phyloP scores from a whole-genome alignment of 2,329 filamentous ascomycete genomes.

The Rutstroemia sp. region DNA sequence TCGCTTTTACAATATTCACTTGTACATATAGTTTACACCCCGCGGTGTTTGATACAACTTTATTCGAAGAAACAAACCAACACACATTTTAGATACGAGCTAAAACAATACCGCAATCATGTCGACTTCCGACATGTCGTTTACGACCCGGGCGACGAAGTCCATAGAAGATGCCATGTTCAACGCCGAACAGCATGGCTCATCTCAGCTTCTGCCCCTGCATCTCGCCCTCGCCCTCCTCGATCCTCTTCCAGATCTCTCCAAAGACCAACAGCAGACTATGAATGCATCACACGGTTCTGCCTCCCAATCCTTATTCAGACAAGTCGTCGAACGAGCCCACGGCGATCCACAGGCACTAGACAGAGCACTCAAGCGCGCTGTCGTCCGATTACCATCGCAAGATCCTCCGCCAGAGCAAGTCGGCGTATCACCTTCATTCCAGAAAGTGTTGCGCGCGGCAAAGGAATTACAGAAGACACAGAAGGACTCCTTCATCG shows the following conservation, averaged over 20 bases:
- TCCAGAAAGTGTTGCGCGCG: constrained; percentile 74
- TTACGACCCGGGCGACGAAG: constrained; percentile 88
- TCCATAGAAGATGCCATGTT: constrained; percentile 82
- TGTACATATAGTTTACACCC: not conserved
- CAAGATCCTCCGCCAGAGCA: constrained; percentile 92
- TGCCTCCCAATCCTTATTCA: constrained; percentile 69
- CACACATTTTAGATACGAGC: constrained; percentile 11
- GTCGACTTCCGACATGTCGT: constrained; percentile 70
- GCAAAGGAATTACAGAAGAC: constrained; percentile 89
- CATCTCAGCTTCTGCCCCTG: constrained; percentile 83
- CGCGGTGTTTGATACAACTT: not conserved
- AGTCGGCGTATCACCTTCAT: constrained; percentile 72
- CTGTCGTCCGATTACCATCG: constrained; percentile 80
- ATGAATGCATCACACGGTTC: constrained; percentile 57
- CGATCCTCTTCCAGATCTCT: constrained; percentile 66
- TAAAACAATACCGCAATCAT: constrained; percentile 39
- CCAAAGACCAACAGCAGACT: constrained; percentile 68
- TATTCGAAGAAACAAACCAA: not conserved
- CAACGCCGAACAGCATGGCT: constrained; percentile 81
- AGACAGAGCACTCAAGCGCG: constrained; percentile 85
- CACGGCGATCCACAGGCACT: constrained; percentile 88
- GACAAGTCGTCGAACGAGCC: constrained; percentile 88
- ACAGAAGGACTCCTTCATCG: constrained; percentile 94
- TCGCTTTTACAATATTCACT: not conserved
- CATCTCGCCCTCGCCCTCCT: constrained; percentile 82